Base-by-base conservation (phyloP, 2,329 filamentous ascomycete species). In the Pestalotiopsis sp. region DNA sequence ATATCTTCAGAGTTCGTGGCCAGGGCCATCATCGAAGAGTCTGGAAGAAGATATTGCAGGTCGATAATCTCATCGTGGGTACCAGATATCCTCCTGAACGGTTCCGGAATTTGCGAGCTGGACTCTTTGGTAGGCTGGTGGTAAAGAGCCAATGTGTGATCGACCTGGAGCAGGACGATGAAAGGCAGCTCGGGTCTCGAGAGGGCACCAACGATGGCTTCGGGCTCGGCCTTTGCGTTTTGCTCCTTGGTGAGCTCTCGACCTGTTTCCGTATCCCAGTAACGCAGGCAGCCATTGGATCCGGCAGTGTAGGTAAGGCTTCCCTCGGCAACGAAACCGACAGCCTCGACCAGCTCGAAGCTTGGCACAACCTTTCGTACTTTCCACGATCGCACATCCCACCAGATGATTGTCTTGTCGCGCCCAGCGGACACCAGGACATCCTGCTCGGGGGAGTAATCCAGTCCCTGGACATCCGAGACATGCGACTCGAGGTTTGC, bases 51-150 rank as follows among this genome's bases (percentile, higher is more conserved):
- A 75, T 96, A 98, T 38, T 92, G 93, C 41, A 99, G 83, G 77
- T 99, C 97, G 73, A 99, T 98, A 65, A 99, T 94, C 79, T 99
- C 96, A 78, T 99, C 97, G 79, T 98, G 94, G 6, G 96, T 98
- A 66, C 96, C 97, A 4, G 95, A 97, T 73, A 99, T 97, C 59
- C 94, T 89, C 73, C 93, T 90, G 59, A 93, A 86, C 0, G 81
- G 92, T 76, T 80, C 83, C 74, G 77, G 85, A 73, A 81, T 76
- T 69, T 81, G 76, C 58, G 79, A 73, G 55, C 74, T 70, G 49
- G 79, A 65, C 49, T 81, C 76, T 69, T 81, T 80, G 67, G 73
- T 87, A 63, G 76, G 87, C 64, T 77, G 79, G 69, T 76, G 86
- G 78, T 95, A 94, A 39, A 98, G 83, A 62, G 92, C 87, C 67